Evolutionary conservation across 257 asterid species (phyloP), one percentile per base, ranked within the genome.

Genomic region (Gardenia jasminoides): DNA sequence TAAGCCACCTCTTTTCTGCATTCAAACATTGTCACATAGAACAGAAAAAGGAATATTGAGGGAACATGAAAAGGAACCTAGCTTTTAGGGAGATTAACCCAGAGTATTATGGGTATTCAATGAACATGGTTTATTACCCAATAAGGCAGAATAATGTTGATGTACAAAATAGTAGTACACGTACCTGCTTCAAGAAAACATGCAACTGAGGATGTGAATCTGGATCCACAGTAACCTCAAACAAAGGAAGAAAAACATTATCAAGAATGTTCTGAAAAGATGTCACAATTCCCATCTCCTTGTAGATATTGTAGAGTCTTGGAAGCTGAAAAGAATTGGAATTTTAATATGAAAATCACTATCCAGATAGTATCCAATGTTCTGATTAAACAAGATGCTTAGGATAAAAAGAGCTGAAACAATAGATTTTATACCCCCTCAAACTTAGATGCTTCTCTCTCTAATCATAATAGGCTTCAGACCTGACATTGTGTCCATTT

Each of bases 161-260:
- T 73, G 33, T 28, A 72, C 15, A 59, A 75, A 59, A 52, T 28
- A 43, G 50, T 44, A 72, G 79, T 13, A 47, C 76, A 67, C 88
- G 44, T 65, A 95, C 99, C 99, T 93, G 97, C 82, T 93, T 95
- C 86, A 95, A 80, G 90, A 95, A 90, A 75, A 92, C 89, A 83
- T 95, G 98, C 81, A 95, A 85, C 85, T 95, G 99, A 11, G 99
- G 99, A 89, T 93, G 99, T 47, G 99, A 95, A 88, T 93, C 93
- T 5, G 99, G 99, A 84, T 95, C 94, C 20, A 95, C 93, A 48
- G 99, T 93, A 76, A 86, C 99, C 91, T 95, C 99, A 78, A 95
- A 95, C 65, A 95, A 85, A 81, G 99, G 99, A 80, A 95, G 87
- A 83, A 95, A 95, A 86, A 95, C 88, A 84, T 95, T 95, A 83